These are phyloP conservation scores for Colletotrichum somersetense DNA, from an alignment of 2,329 filamentous ascomycete genomes.

Conservation along the genomic window DNA sequence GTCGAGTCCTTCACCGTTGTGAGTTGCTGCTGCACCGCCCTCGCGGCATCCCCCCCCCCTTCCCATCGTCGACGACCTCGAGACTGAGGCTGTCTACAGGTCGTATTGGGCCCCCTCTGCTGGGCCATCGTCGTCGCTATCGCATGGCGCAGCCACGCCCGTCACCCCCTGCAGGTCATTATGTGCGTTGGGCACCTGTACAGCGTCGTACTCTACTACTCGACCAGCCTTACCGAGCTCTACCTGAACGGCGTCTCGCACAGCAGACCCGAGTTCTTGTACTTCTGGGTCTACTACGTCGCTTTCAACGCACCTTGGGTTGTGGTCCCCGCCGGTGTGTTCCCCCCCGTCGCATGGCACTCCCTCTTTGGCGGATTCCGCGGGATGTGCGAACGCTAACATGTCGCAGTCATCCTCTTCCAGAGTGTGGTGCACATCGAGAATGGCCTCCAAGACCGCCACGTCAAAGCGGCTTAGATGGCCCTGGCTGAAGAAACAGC, in stretches of 20 bases:
- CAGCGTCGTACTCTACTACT: slow-evolving; percentile 72
- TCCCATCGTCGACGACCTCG: neutral
- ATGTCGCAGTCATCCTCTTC: slow-evolving; percentile 21
- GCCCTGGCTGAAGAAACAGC: neutral
- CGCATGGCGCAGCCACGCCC: slow-evolving; percentile 55
- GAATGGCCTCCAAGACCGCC: neutral
- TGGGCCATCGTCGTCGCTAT: slow-evolving; percentile 63
- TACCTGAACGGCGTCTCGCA: slow-evolving; percentile 60
- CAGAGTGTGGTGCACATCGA: slow-evolving; percentile 10
- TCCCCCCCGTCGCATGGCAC: neutral
- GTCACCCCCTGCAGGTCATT: slow-evolving; percentile 65
- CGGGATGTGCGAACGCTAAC: neutral
- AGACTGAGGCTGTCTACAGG: slow-evolving; percentile 48
- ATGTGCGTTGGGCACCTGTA: slow-evolving; percentile 69
- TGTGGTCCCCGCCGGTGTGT: slow-evolving; percentile 67
- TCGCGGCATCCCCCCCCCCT: slow-evolving; percentile 45
- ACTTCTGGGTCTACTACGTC: slow-evolving; percentile 74
- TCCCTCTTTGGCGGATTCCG: neutral
- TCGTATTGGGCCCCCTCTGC: slow-evolving; percentile 71
- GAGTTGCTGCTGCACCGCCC: slow-evolving; percentile 47
- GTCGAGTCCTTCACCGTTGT: slow-evolving; percentile 87
- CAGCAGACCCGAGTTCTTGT: slow-evolving; percentile 70
- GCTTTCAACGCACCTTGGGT: slow-evolving; percentile 73
- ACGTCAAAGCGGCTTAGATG: neutral
- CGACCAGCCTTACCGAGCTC: slow-evolving; percentile 66